Base-by-base conservation (phyloP, 306 rosid genomes). In the Vicia sativa region DNA sequence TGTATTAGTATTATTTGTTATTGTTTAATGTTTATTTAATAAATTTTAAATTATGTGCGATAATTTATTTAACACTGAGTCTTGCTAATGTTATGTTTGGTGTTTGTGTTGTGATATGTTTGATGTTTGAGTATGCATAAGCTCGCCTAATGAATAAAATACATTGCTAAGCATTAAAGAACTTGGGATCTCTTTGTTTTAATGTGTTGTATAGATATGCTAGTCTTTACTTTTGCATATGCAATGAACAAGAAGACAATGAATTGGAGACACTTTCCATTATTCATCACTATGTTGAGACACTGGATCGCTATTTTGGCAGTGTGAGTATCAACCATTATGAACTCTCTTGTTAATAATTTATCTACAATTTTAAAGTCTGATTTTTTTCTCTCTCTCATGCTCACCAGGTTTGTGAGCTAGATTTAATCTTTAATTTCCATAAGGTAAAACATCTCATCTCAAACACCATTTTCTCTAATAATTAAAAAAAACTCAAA, bases 261-360 rank as follows among this genome's bases (percentile, higher is more conserved):
- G 99, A 87, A 82, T 73, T 90, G 75, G 99, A 95, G 82, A 54
- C 90, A 66, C 92, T 95, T 31, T 88, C 89, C 78, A 79, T 88
- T 41, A 90, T 95, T 75, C 99, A 88, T 83, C 97, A 95, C 66
- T 95, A 31, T 68, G 95, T 88, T 21, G 99, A 90, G 80, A 90
- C 91, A 72, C 59, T 88, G 10, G 97, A 95, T 70, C 92, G 91
- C 28, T 95, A 93, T 72, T 95, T 95, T 64, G 97, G 99, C 64
- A 88, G 97, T 76, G 96, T 90, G 9, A 83, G 96, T 68, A 60
- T 5, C 48, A 60, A 60, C 5, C 48, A 60, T 58, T 54, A 43
- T 23, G n/a, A n/a, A n/a, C n/a, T n/a, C n/a, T n/a, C n/a, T n/a
- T n/a, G n/a, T 59, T 23, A 9, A 37, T 28, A 42, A 1, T n/a